Base-by-base conservation (phyloP, 495 filamentous ascomycete genomes). In the Geoglossum glabrum region DNA sequence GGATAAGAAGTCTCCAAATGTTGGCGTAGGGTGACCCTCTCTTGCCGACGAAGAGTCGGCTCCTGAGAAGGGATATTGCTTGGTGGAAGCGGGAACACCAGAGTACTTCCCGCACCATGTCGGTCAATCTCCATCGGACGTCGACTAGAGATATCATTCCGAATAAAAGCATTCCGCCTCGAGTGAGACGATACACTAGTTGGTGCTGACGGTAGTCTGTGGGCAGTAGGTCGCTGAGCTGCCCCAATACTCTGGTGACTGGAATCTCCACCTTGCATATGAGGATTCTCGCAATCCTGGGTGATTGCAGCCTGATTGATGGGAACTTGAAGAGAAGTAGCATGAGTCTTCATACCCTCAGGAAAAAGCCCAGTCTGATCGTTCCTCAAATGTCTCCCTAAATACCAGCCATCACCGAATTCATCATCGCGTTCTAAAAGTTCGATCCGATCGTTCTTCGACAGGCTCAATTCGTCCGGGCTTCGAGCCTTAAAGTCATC, bases 351-450 rank as follows among this genome's bases (percentile, higher is more conserved):
- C 77, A 60, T 72, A 93, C 89, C 85, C 76, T 89, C 87, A 17
- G 90, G 90, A 67, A 96, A 95, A 33, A 96, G 77, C 47, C 90
- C 90, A 50, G 76, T 90, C 61, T 80, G 80, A 34, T 78, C 81
- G 64, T 82, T 88, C 52, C 76, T 71, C 61, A 83, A 60, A 68
- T 95, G 86, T 65, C 82, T 81, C 28, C 94, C 93, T 61, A 95
- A 70, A 71, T 86, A 99, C 93, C 93, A 99, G 56, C 92, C 93
- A 72, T 99, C 93, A 54, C 86, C 86, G 69, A 96, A 99, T 63
- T 95, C 93, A 67, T 97, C 90, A 68, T 97, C 90, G 60, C 93
- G 79, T 67, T 97, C 92, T 43, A 95, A 80, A 58, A 99, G 72
- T 71, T 93, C 83, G 55, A 99, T 87, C 31, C 85, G 83, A 64